phyloP scores from a whole-genome alignment of 306 rosid genomes.

The Vigna reflexopilosa region DNA sequence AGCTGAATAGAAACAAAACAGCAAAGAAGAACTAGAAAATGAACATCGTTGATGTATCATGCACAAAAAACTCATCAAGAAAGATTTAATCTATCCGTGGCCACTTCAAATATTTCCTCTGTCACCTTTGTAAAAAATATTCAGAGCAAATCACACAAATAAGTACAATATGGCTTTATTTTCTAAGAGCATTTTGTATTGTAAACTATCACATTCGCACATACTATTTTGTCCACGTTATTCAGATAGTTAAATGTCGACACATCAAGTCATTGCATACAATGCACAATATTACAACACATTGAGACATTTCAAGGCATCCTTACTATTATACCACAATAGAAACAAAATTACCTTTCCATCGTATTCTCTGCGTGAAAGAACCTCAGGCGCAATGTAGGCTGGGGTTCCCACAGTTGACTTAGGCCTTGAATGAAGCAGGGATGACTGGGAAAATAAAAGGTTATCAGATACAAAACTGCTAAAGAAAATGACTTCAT shows the following conservation, averaged over 20 bases:
- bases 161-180: not conserved
- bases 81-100: conserved; percentile 24
- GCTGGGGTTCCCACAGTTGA: conserved; percentile 91
- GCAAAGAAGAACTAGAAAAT: conserved; percentile 27
- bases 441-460: conserved; percentile 68
- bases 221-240: conserved; percentile 4
- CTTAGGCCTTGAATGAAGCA: conserved; percentile 88
- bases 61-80: conserved; percentile 33
- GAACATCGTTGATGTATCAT: conserved; percentile 22
- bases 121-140: conserved; percentile 10
- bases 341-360: conserved; percentile 72
- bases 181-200: conserved; percentile 8
- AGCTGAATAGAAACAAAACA: conserved; percentile 53
- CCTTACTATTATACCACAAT: not conserved
- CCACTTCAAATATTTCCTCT: conserved; percentile 27
- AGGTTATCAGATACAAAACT: conserved; percentile 42
- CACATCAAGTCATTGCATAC: conserved; percentile 30
- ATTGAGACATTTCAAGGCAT: conserved; percentile 35
- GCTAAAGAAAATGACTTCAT: not conserved
- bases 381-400: conserved; percentile 91
- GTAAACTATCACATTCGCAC: conserved; percentile 15
- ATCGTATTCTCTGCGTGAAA: conserved; percentile 83
- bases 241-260: conserved; percentile 19
- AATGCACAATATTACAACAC: not conserved
- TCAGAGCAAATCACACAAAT: not conserved